A percentile compares a stretch with the other conserved stretches of the same genome.
phyloP scores from a whole-genome alignment of 2,329 filamentous ascomycete genomes.

The Calonectria pseudoturangicola region DNA sequence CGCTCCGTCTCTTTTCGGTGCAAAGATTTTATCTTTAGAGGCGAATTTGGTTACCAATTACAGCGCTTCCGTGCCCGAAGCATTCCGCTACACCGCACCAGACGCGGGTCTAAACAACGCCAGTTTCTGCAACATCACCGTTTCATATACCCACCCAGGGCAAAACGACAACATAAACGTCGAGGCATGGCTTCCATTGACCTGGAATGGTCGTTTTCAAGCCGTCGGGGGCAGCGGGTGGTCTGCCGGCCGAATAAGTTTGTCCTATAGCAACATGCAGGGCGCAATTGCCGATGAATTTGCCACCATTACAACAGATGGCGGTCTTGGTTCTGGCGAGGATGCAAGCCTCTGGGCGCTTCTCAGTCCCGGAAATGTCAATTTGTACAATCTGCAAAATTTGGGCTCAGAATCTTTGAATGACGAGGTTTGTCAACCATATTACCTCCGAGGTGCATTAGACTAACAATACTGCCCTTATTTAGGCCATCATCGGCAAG shows the following conservation, averaged over 20 bases:
- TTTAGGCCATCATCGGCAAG: conserved; percentile 1
- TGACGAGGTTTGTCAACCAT: neutral
- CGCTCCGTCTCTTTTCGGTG: neutral
- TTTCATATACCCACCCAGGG: neutral
- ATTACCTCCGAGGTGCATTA: neutral
- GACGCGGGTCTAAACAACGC: neutral
- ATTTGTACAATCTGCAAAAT: conserved; percentile 18
- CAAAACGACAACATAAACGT: neutral
- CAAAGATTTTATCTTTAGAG: neutral
- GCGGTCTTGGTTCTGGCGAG: neutral
- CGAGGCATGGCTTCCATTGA: neutral
- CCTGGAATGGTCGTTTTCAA: neutral
- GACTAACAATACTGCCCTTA: neutral
- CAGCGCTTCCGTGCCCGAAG: neutral
- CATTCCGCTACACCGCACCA: neutral
- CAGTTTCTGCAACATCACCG: conserved; percentile 1
- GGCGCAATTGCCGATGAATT: neutral
- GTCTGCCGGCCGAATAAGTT: neutral
- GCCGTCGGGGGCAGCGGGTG: neutral
- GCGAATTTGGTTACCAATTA: neutral
- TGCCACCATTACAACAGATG: neutral
- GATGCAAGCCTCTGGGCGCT: conserved; percentile 2
- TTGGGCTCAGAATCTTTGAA: conserved; percentile 10
- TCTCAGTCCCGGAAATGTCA: neutral
- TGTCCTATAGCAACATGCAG: neutral